phyloP scores from a whole-genome alignment of 352 stramenopile genomes.

The Thalassiosira livingstoniorum region DNA sequence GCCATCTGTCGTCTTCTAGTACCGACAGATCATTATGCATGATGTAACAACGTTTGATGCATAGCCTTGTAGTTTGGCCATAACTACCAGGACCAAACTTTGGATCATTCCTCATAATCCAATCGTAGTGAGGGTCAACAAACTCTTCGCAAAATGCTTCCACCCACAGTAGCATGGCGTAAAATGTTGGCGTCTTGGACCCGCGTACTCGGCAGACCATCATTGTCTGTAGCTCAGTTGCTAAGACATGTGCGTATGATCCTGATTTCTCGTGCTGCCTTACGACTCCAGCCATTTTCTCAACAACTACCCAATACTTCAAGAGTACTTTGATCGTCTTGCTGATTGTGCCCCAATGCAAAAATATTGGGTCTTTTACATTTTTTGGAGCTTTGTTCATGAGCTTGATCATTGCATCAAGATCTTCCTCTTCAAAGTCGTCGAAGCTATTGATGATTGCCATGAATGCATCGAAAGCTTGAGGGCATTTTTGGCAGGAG shows the following conservation, averaged over 20 bases:
- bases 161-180: constrained; percentile 13
- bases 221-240: neutral
- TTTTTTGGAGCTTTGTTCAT: neutral
- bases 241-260: neutral
- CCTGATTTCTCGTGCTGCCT: neutral
- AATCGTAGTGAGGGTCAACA: neutral
- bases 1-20: neutral
- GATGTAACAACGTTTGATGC: neutral
- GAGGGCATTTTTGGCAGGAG: no score
- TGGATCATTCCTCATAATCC: neutral
- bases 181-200: constrained; percentile 16
- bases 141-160: constrained; percentile 14
- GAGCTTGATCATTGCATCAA: neutral
- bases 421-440: no score
- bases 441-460: no score
- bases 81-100: constrained; percentile 1
- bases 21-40: neutral
- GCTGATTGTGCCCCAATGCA: neutral
- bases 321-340: neutral
- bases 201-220: constrained; percentile 16
- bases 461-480: no score
- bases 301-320: neutral
- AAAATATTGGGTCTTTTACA: constrained; percentile 5
- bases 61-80: neutral
- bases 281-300: neutral